Percentiles rank a stretch among this genome's conserved stretches.
These are phyloP conservation scores for Lolium perenne DNA, from an alignment of 176 grass and related monocot genomes.

Conservation along the genomic window DNA sequence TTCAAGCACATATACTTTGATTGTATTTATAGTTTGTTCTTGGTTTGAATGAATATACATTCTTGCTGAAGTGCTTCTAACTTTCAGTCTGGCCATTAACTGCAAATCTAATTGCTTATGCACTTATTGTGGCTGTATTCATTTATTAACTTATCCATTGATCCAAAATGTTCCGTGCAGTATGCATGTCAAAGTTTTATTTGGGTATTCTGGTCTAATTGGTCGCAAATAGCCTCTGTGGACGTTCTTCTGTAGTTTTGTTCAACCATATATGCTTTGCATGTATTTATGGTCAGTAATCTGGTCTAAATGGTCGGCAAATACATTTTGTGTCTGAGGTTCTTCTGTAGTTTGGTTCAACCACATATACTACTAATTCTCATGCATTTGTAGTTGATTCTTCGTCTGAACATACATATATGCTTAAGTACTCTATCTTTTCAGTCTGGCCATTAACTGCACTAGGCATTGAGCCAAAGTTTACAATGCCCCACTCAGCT, in stretches of 20 bases:
- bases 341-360: conserved; percentile 26
- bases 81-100: no score
- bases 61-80: no score
- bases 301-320: background rate
- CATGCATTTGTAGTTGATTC: background rate
- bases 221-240: background rate
- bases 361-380: background rate
- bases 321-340: background rate
- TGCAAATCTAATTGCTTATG: no score
- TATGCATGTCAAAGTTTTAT: background rate
- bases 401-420: background rate
- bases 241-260: background rate
- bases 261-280: background rate
- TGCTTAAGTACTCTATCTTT: conserved; percentile 8
- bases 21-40: no score
- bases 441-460: conserved; percentile 96
- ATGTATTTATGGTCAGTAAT: conserved; percentile 5
- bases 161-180: background rate
- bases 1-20: no score
- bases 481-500: conserved; percentile 93
- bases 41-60: no score
- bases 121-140: background rate
- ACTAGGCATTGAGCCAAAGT: conserved; percentile 93
- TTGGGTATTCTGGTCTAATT: background rate
- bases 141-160: background rate